Percentiles rank a stretch among this genome's conserved stretches.
phyloP scores from a whole-genome alignment of 495 filamentous ascomycete genomes.

The Hypoxylon crocopeplum region DNA sequence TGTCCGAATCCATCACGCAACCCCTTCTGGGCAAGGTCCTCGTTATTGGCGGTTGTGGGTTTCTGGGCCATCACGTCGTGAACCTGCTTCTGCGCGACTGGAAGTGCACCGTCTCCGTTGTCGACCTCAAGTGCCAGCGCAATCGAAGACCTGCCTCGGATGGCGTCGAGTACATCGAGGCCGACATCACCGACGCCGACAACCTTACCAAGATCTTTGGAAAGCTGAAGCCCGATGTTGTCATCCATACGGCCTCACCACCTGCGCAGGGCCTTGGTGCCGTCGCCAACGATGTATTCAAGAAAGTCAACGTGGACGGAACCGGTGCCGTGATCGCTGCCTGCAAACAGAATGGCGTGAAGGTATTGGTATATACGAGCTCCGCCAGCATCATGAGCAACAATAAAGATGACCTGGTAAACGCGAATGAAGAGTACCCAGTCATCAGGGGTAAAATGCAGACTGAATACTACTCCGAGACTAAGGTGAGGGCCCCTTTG shows the following conservation, averaged over 20 bases:
- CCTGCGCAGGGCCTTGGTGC: constrained; percentile 54
- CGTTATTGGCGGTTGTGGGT: constrained; percentile 74
- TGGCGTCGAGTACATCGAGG: constrained; percentile 78
- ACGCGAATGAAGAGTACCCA: constrained; percentile 89
- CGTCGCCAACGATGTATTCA: constrained; percentile 66
- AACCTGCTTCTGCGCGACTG: constrained; percentile 62
- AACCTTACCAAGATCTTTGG: constrained; percentile 70
- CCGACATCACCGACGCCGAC: constrained; percentile 81
- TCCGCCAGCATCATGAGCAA: constrained; percentile 88
- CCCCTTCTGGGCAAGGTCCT: constrained; percentile 62
- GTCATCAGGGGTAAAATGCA: constrained; percentile 72
- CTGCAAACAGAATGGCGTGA: constrained; percentile 76
- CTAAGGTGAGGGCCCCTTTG: constrained; percentile 64
- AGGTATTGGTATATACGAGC: constrained; percentile 94
- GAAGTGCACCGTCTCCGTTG: constrained; percentile 72
- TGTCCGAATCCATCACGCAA: constrained; percentile 39
- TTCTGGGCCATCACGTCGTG: constrained; percentile 74
- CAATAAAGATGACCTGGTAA: constrained; percentile 78
- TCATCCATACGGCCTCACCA: constrained; percentile 95
- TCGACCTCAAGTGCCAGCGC: constrained; percentile 79
- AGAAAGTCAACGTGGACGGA: constrained; percentile 92
- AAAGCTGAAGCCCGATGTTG: constrained; percentile 77
- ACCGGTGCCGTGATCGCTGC: constrained; percentile 80
- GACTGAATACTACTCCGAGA: constrained; percentile 90
- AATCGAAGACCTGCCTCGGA: constrained; percentile 74